These are phyloP conservation scores for Cystobasidium tubakii DNA, from an alignment of 768 basidiomycete genomes.

Conservation along the genomic window DNA sequence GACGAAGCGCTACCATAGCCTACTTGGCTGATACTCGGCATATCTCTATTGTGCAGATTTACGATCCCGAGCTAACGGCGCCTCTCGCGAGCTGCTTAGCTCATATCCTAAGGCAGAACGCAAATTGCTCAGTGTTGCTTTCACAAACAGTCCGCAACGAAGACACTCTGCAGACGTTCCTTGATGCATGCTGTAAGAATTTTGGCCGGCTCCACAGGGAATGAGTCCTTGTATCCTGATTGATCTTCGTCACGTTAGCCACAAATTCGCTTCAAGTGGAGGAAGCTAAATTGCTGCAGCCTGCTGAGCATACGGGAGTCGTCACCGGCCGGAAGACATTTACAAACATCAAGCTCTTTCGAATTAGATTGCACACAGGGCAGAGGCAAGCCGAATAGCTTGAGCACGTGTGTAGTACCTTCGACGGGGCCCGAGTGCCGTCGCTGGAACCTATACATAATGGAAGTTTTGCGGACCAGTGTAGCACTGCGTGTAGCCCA, in stretches of 20 bases:
- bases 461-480: too few species aligned
- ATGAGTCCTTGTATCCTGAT: background rate
- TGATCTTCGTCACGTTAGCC: background rate
- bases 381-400: background rate
- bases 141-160: slow-evolving; percentile 23
- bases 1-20: background rate
- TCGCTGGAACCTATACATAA: too few species aligned
- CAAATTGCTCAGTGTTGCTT: background rate
- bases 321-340: background rate
- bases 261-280: background rate
- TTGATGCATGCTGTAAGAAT: slow-evolving; percentile 19
- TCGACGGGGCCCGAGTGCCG: too few species aligned
- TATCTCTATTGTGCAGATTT: background rate
- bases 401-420: background rate
- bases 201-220: background rate
- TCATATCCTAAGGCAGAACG: background rate
- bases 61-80: slow-evolving; percentile 11
- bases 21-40: background rate
- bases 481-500: too few species aligned
- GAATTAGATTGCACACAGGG: background rate
- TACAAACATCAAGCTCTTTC: background rate
- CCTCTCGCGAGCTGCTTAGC: background rate
- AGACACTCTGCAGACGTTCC: slow-evolving; percentile 4
- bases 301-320: background rate
- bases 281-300: background rate